These are phyloP conservation scores for Porphyridium purpureum DNA, from an alignment of 23 red algal genomes.

Conservation along the genomic window DNA sequence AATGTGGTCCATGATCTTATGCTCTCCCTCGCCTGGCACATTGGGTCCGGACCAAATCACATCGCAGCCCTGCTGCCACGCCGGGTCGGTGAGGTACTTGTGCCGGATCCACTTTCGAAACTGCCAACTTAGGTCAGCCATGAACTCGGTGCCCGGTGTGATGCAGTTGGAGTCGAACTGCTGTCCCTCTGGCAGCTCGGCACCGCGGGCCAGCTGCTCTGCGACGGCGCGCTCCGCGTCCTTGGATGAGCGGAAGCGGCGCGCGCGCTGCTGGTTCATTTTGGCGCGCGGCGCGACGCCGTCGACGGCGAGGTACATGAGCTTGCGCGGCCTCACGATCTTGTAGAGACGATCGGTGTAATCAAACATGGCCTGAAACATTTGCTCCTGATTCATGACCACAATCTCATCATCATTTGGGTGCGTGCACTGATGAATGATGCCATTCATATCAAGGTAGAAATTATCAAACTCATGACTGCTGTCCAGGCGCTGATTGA, in stretches of 20 bases:
- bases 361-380: slow-evolving; percentile 71
- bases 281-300: slow-evolving; percentile 96
- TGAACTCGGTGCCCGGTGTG: slow-evolving; percentile 90
- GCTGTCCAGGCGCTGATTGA: slow-evolving; percentile 83
- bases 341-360: slow-evolving; percentile 80
- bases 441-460: slow-evolving; percentile 98
- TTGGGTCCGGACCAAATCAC: slow-evolving; percentile 74
- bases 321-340: slow-evolving; percentile 68
- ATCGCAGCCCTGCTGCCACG: slow-evolving; percentile 30
- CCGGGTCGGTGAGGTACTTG: slow-evolving; percentile 51
- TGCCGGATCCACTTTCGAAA: slow-evolving; percentile 54
- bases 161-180: slow-evolving; percentile 98
- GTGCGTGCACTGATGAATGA: slow-evolving; percentile 90
- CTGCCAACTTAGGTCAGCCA: slow-evolving; percentile 45
- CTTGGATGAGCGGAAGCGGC: slow-evolving; percentile 76
- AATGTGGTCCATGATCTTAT: slow-evolving; percentile 99
- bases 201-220: slow-evolving; percentile 50
- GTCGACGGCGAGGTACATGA: slow-evolving; percentile 91
- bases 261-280: slow-evolving; percentile 95
- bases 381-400: slow-evolving; percentile 43
- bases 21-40: slow-evolving; percentile 93
- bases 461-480: slow-evolving; percentile 93
- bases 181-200: neutral
- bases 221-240: slow-evolving; percentile 44
- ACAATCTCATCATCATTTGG: slow-evolving; percentile 50